These are phyloP conservation scores for Phaeoacremonium minimum DNA, from an alignment of 2,329 filamentous ascomycete species.

Conservation along the genomic window DNA sequence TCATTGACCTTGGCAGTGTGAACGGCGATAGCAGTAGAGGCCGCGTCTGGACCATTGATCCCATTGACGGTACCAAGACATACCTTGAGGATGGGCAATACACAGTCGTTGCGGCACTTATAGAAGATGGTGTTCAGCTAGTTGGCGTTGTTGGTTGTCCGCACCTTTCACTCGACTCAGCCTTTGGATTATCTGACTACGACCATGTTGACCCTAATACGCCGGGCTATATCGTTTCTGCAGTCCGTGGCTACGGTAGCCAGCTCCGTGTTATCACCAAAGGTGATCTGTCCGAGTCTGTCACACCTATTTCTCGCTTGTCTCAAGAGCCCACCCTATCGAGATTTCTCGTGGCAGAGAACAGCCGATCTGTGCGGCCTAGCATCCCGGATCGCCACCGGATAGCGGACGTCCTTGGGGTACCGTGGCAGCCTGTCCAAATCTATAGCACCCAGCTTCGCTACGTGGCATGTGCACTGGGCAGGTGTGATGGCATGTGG, in stretches of 20 bases:
- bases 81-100: constrained; percentile 51
- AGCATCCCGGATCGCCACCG: no score
- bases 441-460: not conserved
- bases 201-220: not conserved
- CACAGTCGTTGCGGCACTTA: constrained; percentile 51
- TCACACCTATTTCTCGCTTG: not conserved
- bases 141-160: constrained; percentile 45
- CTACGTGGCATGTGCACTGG: not conserved
- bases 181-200: not conserved
- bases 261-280: not conserved
- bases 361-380: no score
- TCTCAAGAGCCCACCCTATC: not conserved
- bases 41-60: constrained; percentile 56
- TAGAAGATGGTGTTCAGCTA: constrained; percentile 44
- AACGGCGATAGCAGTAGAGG: constrained; percentile 25
- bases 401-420: not conserved
- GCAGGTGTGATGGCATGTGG: not conserved
- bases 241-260: not conserved
- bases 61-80: constrained; percentile 56
- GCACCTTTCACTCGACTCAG: not conserved
- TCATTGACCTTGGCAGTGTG: constrained; percentile 47
- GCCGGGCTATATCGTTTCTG: not conserved
- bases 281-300: not conserved
- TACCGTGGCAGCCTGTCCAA: not conserved
- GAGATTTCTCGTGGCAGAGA: not conserved